Percentiles rank a stretch among this genome's conserved stretches.
These are phyloP conservation scores for Penicillium frequentans DNA, from an alignment of 2,329 filamentous ascomycete species.

Conservation along the genomic window DNA sequence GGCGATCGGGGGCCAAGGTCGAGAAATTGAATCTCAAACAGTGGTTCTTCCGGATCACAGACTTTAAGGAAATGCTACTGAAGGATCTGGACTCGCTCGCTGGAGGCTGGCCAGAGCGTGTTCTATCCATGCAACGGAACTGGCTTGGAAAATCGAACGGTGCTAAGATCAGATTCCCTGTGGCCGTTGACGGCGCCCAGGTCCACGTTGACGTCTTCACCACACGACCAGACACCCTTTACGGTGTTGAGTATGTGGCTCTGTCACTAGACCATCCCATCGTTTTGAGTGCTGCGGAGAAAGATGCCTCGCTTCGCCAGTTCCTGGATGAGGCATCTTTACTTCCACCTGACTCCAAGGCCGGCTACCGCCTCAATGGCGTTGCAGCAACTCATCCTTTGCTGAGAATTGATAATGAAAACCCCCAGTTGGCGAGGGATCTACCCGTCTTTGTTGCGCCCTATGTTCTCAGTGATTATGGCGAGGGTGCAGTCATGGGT, in stretches of 20 bases:
- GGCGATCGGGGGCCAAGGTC: conserved; percentile 82
- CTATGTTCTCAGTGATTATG: conserved; percentile 83
- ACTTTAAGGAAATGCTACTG: conserved; percentile 71
- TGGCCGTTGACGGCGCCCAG: conserved; percentile 48
- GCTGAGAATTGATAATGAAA: conserved; percentile 54
- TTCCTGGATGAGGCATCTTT: conserved; percentile 63
- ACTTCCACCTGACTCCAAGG: conserved; percentile 57
- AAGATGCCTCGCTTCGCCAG: conserved; percentile 61
- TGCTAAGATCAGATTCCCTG: conserved; percentile 68
- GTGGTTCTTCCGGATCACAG: conserved; percentile 86
- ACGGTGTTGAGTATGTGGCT: conserved; percentile 81
- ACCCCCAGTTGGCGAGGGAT: conserved; percentile 35
- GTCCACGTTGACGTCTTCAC: conserved; percentile 70
- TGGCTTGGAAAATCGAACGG: conserved; percentile 83
- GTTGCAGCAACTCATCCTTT: conserved; percentile 67
- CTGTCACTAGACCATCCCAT: conserved; percentile 72
- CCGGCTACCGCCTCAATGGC: conserved; percentile 66
- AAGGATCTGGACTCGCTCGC: conserved; percentile 68
- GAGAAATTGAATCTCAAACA: conserved; percentile 78
- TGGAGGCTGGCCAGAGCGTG: conserved; percentile 76
- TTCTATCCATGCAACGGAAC: conserved; percentile 79
- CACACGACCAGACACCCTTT: conserved; percentile 81
- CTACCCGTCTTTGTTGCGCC: conserved; percentile 79
- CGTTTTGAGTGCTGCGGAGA: conserved; percentile 61
- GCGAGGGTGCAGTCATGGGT: conserved; percentile 87